These are phyloP conservation scores for Baorangia bicolor DNA, from an alignment of 768 basidiomycete species.

Conservation along the genomic window DNA sequence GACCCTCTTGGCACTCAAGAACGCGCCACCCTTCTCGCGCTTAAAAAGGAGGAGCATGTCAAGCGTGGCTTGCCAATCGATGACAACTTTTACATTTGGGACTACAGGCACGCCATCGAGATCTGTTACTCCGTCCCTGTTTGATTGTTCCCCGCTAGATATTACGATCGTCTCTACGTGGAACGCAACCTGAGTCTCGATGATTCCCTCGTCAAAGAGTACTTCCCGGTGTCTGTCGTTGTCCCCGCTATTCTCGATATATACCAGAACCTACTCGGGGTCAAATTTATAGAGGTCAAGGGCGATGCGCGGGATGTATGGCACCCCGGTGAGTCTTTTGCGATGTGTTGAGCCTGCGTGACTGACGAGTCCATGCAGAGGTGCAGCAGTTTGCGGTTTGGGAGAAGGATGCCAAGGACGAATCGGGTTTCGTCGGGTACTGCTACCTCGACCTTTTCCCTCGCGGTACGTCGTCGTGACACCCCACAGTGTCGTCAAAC, in stretches of 20 bases:
- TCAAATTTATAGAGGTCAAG: constrained; percentile 58
- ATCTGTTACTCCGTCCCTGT: neutral
- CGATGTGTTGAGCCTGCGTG: neutral
- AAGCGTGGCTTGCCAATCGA: constrained; percentile 61
- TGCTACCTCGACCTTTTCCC: constrained; percentile 90
- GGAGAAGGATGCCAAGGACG: constrained; percentile 73
- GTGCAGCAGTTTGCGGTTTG: constrained; percentile 85
- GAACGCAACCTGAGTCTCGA: constrained; percentile 70
- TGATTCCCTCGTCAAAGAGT: constrained; percentile 79
- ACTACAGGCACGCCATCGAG: constrained; percentile 56
- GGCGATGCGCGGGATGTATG: constrained; percentile 63
- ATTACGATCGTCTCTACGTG: constrained; percentile 43
- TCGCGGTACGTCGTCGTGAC: constrained; percentile 47
- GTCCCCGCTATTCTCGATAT: constrained; percentile 80
- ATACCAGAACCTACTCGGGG: constrained; percentile 80
- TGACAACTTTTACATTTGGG: constrained; percentile 79
- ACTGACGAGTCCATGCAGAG: constrained; percentile 42
- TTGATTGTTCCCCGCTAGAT: constrained; percentile 19
- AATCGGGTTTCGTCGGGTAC: constrained; percentile 75
- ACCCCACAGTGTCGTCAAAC: neutral
- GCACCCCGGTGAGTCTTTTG: constrained; percentile 67
- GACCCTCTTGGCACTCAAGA: constrained; percentile 72
- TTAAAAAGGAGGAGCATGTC: constrained; percentile 75
- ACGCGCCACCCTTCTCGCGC: constrained; percentile 57
- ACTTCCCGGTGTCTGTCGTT: constrained; percentile 84